These are phyloP conservation scores for Arachis hypogaea DNA, from an alignment of 306 rosid species.

Conservation along the genomic window DNA sequence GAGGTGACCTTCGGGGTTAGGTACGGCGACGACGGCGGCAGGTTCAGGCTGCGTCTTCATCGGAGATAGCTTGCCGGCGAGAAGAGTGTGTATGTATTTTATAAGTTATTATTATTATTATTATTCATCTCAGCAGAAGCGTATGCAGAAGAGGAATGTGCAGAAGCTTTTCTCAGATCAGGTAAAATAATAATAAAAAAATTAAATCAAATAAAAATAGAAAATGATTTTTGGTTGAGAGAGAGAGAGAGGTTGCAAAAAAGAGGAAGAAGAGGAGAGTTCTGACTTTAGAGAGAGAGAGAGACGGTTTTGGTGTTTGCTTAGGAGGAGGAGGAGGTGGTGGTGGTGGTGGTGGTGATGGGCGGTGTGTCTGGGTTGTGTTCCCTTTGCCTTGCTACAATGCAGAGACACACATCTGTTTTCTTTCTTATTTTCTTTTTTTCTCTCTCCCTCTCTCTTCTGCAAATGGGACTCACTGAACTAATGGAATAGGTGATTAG, in stretches of 20 bases:
- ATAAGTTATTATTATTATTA: not conserved
- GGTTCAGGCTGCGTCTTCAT: conserved; percentile 71
- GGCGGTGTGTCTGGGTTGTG: not conserved
- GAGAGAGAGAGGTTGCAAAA: not conserved
- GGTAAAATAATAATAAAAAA: not conserved
- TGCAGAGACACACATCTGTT: conserved; percentile 26
- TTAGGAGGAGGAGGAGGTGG: too few relatives aligned
- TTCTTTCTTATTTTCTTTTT: not conserved
- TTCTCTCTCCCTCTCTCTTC: not conserved
- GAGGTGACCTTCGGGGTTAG: conserved; percentile 56
- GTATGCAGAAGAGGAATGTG: not conserved
- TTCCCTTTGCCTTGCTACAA: not conserved
- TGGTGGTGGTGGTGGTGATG: too few relatives aligned
- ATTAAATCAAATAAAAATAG: not conserved
- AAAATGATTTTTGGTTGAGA: not conserved
- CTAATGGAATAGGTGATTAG: conserved; percentile 29
- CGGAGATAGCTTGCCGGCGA: not conserved
- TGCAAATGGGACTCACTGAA: conserved; percentile 41
- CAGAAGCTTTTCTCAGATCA: conserved; percentile 42
- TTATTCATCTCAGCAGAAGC: not conserved
- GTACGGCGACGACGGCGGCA: conserved; percentile 44
- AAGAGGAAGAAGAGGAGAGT: not conserved
- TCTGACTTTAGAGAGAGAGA: not conserved
- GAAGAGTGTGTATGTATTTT: not conserved
- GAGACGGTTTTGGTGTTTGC: not conserved